Base-by-base conservation (phyloP, 176 grass and related monocot species). In the Pontederia paniculata region DNA sequence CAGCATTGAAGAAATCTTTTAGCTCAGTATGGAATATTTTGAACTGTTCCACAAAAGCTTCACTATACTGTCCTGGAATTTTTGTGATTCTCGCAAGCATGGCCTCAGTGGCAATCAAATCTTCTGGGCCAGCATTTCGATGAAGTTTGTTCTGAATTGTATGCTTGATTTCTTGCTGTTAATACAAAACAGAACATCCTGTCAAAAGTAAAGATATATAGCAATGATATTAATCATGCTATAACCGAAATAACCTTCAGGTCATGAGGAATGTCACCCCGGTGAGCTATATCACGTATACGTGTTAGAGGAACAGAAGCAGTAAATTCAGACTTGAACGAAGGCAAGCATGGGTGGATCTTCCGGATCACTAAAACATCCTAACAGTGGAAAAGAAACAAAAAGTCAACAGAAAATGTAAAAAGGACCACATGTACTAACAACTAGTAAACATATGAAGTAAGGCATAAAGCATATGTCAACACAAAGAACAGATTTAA, bases 111-210 rank as follows among this genome's bases (percentile, higher is more conserved):
- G 91, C 85, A 87, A 96, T 78, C 54, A 96, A 84, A 81, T 96
- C 91, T 81, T 96, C 91, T 25, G 91, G 91, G 54, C 91, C 91
- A 75, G 91, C 91, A 86, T 81, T 96, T 9, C 91, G 73, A 43
- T 96, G 91, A 78, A 96, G 85, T 67, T 96, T 96, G 78, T 96
- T 96, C 81, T 96, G 91, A 73, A 96, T 89, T 44, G 91, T 89
- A 78, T 96, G 91, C 56, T 96, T 96, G 55, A 96, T 96, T 80
- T 96, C 91, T 96, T 89, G 85, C 85, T 96, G 76, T 77, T 71
- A 49, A 77, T 61, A 74, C 15, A 28, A 82, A 60, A 50, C 64
- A 73, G 44, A 48, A 21, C 16, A 71, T 5, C 7, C 28, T 37
- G 56, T 25, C 31, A 63, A 20, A 12, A 51, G 37, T 44, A 28